Evolutionary conservation across 1,284 basidiomycete species (phyloP).

Genomic region (Exsudoporus floridanus): DNA sequence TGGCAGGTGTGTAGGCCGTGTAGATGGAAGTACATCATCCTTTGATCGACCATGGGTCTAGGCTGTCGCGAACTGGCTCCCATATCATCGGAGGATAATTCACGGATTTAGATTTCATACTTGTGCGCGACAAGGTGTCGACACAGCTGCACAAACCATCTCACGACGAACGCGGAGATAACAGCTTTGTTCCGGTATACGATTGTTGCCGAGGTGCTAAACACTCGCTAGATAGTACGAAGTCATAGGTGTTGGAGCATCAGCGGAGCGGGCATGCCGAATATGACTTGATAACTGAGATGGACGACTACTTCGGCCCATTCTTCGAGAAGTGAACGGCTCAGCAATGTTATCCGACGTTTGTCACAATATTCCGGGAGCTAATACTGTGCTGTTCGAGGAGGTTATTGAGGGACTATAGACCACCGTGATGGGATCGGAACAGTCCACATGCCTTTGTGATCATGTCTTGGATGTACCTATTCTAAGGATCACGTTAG

Average conservation of each 20-base stretch:
- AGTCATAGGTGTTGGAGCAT: background rate
- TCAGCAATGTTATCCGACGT: background rate
- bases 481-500: background rate
- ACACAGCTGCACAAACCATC: background rate
- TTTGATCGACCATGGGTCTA: background rate
- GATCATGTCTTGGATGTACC: background rate
- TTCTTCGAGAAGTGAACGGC: background rate
- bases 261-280: background rate
- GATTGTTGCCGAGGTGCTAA: background rate
- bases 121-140: background rate
- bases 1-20: too few species aligned
- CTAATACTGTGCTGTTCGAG: background rate
- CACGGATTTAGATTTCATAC: background rate
- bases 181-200: background rate
- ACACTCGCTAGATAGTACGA: background rate
- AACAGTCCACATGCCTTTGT: background rate
- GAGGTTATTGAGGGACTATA: background rate
- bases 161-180: background rate
- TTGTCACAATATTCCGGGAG: background rate
- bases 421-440: background rate
- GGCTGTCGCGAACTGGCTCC: background rate
- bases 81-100: background rate
- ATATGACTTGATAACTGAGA: background rate
- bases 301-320: background rate
- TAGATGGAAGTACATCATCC: background rate